Evolutionary conservation across 2,329 filamentous ascomycete genomes (phyloP).

Genomic region (Dichotomopilus funicola): DNA sequence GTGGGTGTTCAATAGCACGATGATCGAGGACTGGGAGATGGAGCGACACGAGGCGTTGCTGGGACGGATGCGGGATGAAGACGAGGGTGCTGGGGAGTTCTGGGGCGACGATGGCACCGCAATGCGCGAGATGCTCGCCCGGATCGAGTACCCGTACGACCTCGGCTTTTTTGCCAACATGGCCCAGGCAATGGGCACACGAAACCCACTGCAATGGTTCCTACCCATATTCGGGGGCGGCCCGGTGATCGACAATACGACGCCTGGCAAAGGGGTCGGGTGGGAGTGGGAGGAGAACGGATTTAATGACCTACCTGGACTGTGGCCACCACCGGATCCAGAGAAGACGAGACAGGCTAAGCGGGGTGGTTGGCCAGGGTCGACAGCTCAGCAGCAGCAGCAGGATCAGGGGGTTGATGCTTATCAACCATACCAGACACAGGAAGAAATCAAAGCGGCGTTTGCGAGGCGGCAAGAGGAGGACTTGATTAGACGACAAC

Average conservation of each 20-base stretch:
- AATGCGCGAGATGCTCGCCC: slow-evolving; percentile 43
- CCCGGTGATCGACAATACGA: slow-evolving; percentile 35
- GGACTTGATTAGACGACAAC: slow-evolving; percentile 33
- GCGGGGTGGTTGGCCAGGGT: slow-evolving; percentile 34
- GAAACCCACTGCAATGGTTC: slow-evolving; percentile 61
- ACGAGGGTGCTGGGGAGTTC: slow-evolving; percentile 27
- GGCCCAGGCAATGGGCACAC: slow-evolving; percentile 66
- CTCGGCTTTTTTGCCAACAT: slow-evolving; percentile 69
- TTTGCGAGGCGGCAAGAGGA: slow-evolving; percentile 45
- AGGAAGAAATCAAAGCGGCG: slow-evolving; percentile 42
- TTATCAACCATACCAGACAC: slow-evolving; percentile 27
- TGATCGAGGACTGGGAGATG: slow-evolving; percentile 74
- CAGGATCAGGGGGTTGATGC: background rate
- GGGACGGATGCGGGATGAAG: slow-evolving; percentile 28
- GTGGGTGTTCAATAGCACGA: slow-evolving; percentile 65
- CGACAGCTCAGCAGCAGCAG: slow-evolving; percentile 19
- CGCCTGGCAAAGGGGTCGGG: slow-evolving; percentile 37
- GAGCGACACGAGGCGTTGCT: slow-evolving; percentile 56
- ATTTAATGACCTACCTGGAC: slow-evolving; percentile 57
- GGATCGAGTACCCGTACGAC: slow-evolving; percentile 77
- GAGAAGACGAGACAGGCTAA: slow-evolving; percentile 47
- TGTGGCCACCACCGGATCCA: slow-evolving; percentile 60
- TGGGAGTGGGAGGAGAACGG: slow-evolving; percentile 69
- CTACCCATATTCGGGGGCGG: slow-evolving; percentile 53
- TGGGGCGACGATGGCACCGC: slow-evolving; percentile 30